Conservation (phyloP, 257 asterid genomes). For the Ilex asprella region DNA sequence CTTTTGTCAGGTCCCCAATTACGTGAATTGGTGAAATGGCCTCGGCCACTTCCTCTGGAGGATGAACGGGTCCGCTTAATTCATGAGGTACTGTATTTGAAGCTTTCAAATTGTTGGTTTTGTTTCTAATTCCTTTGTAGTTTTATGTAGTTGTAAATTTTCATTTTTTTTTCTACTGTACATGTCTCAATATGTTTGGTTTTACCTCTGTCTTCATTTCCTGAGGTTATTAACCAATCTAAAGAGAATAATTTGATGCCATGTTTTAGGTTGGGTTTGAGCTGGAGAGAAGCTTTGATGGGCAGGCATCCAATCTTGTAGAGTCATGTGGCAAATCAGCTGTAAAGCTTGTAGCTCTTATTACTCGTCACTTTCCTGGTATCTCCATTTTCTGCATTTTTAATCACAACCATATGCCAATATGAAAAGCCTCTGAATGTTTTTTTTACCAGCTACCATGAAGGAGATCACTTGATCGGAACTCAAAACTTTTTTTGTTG, state of each 20-base stretch:
- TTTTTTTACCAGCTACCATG: neutral
- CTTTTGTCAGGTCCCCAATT: conserved; percentile 68
- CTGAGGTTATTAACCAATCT: conserved; percentile 1
- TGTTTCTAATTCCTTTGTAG: neutral
- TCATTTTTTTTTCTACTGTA: neutral
- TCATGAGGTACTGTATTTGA: conserved; percentile 58
- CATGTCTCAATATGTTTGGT: conserved; percentile 5
- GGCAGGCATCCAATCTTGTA: conserved; percentile 85
- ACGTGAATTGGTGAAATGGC: conserved; percentile 85
- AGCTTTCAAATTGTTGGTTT: neutral
- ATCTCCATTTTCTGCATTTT: conserved; percentile 8
- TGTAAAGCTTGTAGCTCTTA: conserved; percentile 70
- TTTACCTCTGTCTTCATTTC: conserved; percentile 3
- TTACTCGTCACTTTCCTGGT: conserved; percentile 92
- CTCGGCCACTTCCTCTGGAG: conserved; percentile 90
- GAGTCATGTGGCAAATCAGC: conserved; percentile 78
- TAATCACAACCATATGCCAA: neutral
- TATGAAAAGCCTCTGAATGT: neutral
- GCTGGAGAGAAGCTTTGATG: conserved; percentile 83
- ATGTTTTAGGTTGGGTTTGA: conserved; percentile 71
- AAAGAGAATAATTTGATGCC: conserved; percentile 13
- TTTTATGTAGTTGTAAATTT: neutral
- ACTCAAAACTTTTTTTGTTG: neutral
- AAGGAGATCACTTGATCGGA: neutral
- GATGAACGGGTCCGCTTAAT: conserved; percentile 88